Percentiles rank a stretch among this genome's conserved stretches.
Evolutionary conservation across 2,329 filamentous ascomycete genomes (phyloP).

Genomic region (Fusarium pseudonygamai): DNA sequence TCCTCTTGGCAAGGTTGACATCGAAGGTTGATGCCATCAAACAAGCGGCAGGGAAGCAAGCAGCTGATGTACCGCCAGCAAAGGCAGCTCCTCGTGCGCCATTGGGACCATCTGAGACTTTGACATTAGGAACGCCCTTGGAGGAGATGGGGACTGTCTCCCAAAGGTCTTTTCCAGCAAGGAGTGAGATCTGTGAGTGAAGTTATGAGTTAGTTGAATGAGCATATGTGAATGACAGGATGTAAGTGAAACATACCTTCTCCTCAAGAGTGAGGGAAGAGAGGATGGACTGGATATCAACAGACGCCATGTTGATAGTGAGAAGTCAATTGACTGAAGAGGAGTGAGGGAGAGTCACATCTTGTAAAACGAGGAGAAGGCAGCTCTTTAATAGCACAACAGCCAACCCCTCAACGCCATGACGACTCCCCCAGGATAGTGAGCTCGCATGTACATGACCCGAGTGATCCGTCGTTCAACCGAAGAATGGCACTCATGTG

Average conservation of each 20-base stretch:
- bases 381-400: slow-evolving; percentile 36
- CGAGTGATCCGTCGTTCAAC: slow-evolving; percentile 32
- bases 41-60: slow-evolving; percentile 45
- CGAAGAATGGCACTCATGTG: slow-evolving; percentile 32
- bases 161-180: slow-evolving; percentile 42
- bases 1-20: slow-evolving; percentile 62
- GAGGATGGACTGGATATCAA: slow-evolving; percentile 42
- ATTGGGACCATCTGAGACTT: slow-evolving; percentile 42
- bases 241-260: slow-evolving; percentile 36
- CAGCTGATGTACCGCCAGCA: slow-evolving; percentile 36
- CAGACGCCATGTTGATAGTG: slow-evolving; percentile 36
- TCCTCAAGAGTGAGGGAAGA: slow-evolving; percentile 45
- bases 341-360: slow-evolving; percentile 13
- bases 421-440: slow-evolving; percentile 1
- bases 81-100: slow-evolving; percentile 42
- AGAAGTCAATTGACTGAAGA: slow-evolving; percentile 10
- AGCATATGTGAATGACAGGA: background rate
- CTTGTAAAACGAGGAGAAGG: slow-evolving; percentile 16
- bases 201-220: background rate
- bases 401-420: slow-evolving; percentile 17
- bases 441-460: slow-evolving; percentile 1
- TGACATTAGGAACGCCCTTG: slow-evolving; percentile 40
- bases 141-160: slow-evolving; percentile 39
- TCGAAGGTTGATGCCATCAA: slow-evolving; percentile 71
- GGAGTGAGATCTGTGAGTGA: slow-evolving; percentile 34